These are phyloP conservation scores for Russula vinacea DNA, from an alignment of 768 basidiomycete species.

Conservation along the genomic window DNA sequence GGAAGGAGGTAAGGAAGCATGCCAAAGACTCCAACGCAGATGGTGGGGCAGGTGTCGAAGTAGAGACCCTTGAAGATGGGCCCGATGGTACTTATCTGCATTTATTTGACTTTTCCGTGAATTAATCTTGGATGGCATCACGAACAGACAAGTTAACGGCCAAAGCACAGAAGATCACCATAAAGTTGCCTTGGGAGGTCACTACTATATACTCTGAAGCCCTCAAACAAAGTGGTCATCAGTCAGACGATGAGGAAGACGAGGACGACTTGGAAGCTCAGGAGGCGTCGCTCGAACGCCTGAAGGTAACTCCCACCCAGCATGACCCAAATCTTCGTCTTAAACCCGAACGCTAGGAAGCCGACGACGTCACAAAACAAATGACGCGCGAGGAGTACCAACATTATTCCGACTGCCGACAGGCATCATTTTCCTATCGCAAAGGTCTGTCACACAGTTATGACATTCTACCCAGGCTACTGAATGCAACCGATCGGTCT, in stretches of 20 bases:
- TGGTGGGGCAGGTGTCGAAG: conserved; percentile 75
- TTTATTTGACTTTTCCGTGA: not conserved
- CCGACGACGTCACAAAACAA: conserved; percentile 89
- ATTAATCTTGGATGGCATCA: conserved; percentile 9
- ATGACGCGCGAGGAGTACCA: conserved; percentile 98
- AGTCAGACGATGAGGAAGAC: conserved; percentile 93
- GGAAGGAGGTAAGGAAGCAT: conserved; percentile 96
- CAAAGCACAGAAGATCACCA: conserved; percentile 89
- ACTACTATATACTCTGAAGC: conserved; percentile 89
- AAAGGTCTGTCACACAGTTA: conserved; percentile 60
- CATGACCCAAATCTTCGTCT: not conserved
- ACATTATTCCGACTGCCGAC: conserved; percentile 94
- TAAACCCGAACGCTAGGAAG: conserved; percentile 55
- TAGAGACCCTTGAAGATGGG: conserved; percentile 80
- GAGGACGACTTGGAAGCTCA: conserved; percentile 95
- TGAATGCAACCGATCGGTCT: not conserved
- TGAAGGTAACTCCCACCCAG: conserved; percentile 50
- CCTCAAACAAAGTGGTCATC: conserved; percentile 43
- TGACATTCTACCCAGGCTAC: not conserved
- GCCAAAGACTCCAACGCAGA: conserved; percentile 88
- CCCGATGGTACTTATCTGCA: conserved; percentile 56
- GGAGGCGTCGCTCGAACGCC: conserved; percentile 85
- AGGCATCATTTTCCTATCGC: conserved; percentile 94
- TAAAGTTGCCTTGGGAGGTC: conserved; percentile 96
- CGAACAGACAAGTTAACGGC: conserved; percentile 65